Percentiles rank a stretch among this genome's conserved stretches.
Evolutionary conservation across 805 yeast species (phyloP).

Genomic region (Alloascoidea africana): DNA sequence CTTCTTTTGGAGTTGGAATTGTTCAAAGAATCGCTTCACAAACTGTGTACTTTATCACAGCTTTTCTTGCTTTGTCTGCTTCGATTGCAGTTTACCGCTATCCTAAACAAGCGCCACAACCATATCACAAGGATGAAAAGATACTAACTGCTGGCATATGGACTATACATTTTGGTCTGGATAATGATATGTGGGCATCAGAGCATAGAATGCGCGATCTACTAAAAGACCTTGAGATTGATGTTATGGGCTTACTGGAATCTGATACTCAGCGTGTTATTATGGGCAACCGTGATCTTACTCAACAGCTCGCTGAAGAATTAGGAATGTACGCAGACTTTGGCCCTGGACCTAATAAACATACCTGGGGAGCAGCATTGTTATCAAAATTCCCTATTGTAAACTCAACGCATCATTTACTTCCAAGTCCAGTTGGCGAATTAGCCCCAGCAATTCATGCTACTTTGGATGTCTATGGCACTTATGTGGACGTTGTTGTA

Average conservation of each 20-base stretch:
- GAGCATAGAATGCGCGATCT: slow-evolving; percentile 82
- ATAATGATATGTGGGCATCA: slow-evolving; percentile 96
- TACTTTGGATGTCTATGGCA: slow-evolving; percentile 82
- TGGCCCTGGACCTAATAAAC: slow-evolving; percentile 96
- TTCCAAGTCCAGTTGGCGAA: slow-evolving; percentile 97
- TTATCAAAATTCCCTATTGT: slow-evolving; percentile 90
- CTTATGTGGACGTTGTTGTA: slow-evolving; percentile 78
- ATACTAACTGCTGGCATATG: slow-evolving; percentile 91
- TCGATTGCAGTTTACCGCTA: slow-evolving; percentile 40
- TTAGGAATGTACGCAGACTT: slow-evolving; percentile 89
- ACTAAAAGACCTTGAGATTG: slow-evolving; percentile 74
- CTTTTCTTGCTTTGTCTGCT: slow-evolving; percentile 30
- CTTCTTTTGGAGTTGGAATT: background rate
- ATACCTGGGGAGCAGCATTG: slow-evolving; percentile 95
- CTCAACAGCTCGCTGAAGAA: slow-evolving; percentile 84
- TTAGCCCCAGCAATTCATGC: slow-evolving; percentile 97
- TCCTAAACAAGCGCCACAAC: slow-evolving; percentile 45
- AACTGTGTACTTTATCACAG: slow-evolving; percentile 12
- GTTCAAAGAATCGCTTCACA: background rate
- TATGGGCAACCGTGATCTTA: slow-evolving; percentile 91
- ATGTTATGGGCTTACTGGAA: slow-evolving; percentile 82
- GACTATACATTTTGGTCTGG: slow-evolving; percentile 96
- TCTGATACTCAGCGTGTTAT: slow-evolving; percentile 87
- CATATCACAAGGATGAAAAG: slow-evolving; percentile 49
- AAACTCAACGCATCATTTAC: slow-evolving; percentile 75